These are phyloP conservation scores for Colletotrichum musicola DNA, from an alignment of 2,329 filamentous ascomycete genomes.

Conservation along the genomic window DNA sequence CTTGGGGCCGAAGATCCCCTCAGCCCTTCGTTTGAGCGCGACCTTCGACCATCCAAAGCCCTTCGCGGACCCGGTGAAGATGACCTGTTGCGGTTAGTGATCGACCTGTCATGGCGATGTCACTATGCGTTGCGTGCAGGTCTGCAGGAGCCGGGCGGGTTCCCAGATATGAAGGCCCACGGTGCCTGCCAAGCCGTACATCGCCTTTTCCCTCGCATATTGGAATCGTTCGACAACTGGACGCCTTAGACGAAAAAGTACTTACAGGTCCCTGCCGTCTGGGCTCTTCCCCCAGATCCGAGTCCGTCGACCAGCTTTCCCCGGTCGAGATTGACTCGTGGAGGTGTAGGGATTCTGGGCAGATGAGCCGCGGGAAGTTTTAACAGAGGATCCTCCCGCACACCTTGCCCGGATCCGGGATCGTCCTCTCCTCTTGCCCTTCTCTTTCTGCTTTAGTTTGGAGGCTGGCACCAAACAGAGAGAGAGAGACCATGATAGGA, in stretches of 20 bases:
- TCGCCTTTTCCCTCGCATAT: not conserved
- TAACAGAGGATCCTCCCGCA: conserved; percentile 14
- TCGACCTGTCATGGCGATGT: conserved; percentile 25
- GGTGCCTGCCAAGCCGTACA: conserved; percentile 1
- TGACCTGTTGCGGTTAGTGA: conserved; percentile 16
- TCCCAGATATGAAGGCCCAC: conserved; percentile 12
- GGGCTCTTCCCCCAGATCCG: conserved; percentile 10
- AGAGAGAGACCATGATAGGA: conserved; percentile 32
- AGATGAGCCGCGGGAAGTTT: conserved; percentile 22
- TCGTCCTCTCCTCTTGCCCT: conserved; percentile 7
- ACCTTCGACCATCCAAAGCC: not conserved
- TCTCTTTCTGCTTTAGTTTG: conserved; percentile 1
- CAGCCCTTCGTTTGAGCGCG: conserved; percentile 12
- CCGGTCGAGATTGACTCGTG: conserved; percentile 19
- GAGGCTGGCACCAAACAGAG: conserved; percentile 10
- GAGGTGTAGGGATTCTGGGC: conserved; percentile 5
- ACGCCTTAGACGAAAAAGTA: not conserved
- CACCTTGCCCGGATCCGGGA: not conserved
- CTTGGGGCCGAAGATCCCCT: conserved; percentile 6
- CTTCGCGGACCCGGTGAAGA: not conserved
- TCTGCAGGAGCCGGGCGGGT: not conserved
- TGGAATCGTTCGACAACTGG: not conserved
- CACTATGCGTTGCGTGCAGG: not conserved
- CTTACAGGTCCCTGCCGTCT: not conserved
- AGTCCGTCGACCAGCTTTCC: not conserved